Base-by-base conservation (phyloP, 768 basidiomycete genomes). In the Tephrocybe rancida region DNA sequence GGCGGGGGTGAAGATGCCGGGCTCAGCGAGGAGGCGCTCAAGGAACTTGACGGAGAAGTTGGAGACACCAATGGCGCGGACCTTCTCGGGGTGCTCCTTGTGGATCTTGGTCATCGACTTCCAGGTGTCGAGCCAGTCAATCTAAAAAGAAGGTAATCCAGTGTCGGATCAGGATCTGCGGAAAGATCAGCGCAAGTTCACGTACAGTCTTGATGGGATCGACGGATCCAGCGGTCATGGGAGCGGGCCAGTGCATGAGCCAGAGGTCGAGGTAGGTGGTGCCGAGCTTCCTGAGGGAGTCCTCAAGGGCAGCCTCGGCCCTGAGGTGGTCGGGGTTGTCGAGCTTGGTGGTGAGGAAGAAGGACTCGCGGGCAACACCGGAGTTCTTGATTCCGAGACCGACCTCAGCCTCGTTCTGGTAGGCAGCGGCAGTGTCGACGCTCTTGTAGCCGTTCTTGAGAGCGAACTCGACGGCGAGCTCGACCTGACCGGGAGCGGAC, bases 231-330 rank as follows among this genome's bases (percentile, higher is more conserved):
- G 61, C 60, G 10, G 79, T 82, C 82, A 90, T 82, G 29, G 90
- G 86, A 18, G 87, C 83, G 13, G 91, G 92, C 90, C 89, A 91
- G 70, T 91, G 89, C 80, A 91, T 84, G 53, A 90, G 73, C 82
- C 84, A 93, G 22, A 93, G 82, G 64, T 95, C 90, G 43, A 95
- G 74, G 66, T 95, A 95, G 44, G 83, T 75, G 1, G 85, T 87
- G 26, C 81, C 83, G 43, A 96, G 84, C 49, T 78, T 74, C 60
- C 76, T 71, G 52, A 95, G 78, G n/a, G 89, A 88, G 26, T 70
- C 70, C 55, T 87, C 77, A 25, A 96, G 75, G n/a, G 86, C 84
- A 47, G 80, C 79, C 38, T 75, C 77, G 8, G 83, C 80, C 29
- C 77, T 67, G 52, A 72, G 69, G 64, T 91, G 90, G 65, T 86